phyloP scores from a whole-genome alignment of 2,329 filamentous ascomycete species.

The Lojkania enalia region DNA sequence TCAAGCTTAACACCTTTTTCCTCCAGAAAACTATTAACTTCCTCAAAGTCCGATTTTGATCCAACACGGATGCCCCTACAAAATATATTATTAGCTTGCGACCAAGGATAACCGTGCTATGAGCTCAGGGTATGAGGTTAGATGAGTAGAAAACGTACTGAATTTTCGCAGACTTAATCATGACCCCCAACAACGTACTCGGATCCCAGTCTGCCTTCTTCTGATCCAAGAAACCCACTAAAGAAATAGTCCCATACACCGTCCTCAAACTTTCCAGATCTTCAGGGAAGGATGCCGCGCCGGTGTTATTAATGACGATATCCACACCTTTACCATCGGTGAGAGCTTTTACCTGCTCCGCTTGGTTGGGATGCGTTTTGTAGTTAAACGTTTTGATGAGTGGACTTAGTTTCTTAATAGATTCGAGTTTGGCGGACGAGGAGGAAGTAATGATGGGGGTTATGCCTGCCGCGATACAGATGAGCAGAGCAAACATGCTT shows the following conservation, averaged over 20 bases:
- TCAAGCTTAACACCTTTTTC: constrained; percentile 33
- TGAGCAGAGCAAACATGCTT: constrained; percentile 35
- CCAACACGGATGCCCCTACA: constrained; percentile 62
- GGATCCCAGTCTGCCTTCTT: constrained; percentile 6
- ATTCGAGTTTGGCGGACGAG: constrained; percentile 55
- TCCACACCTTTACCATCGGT: constrained; percentile 48
- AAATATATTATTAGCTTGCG: not conserved
- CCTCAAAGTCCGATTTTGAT: constrained; percentile 55
- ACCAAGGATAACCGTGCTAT: not conserved
- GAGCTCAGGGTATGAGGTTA: not conserved
- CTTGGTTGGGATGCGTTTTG: constrained; percentile 57
- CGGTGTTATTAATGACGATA: constrained; percentile 50
- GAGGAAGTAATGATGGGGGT: constrained; percentile 62
- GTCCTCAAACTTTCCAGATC: constrained; percentile 21
- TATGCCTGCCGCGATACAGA: constrained; percentile 32
- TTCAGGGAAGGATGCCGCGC: constrained; percentile 17
- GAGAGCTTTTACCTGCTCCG: constrained; percentile 54
- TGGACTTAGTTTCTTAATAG: constrained; percentile 47
- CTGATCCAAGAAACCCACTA: constrained; percentile 30
- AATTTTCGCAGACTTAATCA: constrained; percentile 25
- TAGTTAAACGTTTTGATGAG: constrained; percentile 59
- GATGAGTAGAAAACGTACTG: constrained; percentile 21
- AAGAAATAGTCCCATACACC: constrained; percentile 22
- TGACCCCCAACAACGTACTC: constrained; percentile 17
- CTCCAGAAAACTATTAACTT: constrained; percentile 40